Evolutionary conservation across 2,329 filamentous ascomycete species (phyloP).

Genomic region (Ophiocordyceps camponoti-floridani): DNA sequence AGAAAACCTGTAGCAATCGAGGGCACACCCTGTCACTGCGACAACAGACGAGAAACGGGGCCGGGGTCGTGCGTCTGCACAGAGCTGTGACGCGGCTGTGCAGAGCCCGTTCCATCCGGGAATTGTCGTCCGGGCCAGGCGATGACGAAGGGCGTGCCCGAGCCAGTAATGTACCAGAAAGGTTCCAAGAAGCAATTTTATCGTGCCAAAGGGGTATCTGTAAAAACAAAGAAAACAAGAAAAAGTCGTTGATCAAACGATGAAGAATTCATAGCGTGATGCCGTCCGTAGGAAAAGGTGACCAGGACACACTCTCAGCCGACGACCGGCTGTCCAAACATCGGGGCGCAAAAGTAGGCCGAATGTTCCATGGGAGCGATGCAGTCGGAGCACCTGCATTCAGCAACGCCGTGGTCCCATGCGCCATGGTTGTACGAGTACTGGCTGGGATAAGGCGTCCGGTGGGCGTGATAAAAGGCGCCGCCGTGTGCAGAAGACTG

Average conservation of each 20-base stretch:
- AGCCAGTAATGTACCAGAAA: slow-evolving; percentile 6
- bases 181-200: slow-evolving; percentile 13
- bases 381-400: slow-evolving; percentile 32
- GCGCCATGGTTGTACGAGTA: slow-evolving; percentile 26
- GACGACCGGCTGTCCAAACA: slow-evolving; percentile 36
- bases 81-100: too few relatives aligned
- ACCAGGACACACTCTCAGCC: slow-evolving; percentile 15
- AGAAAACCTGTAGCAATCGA: slow-evolving; percentile 10
- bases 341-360: slow-evolving; percentile 28
- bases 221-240: slow-evolving; percentile 13
- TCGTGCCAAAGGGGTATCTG: slow-evolving; percentile 21
- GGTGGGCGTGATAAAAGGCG: slow-evolving; percentile 21
- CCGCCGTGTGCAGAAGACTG: slow-evolving; percentile 21
- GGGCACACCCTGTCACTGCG: neutral
- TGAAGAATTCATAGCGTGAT: slow-evolving; percentile 14
- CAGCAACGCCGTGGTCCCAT: slow-evolving; percentile 32
- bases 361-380: slow-evolving; percentile 24
- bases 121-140: neutral
- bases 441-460: slow-evolving; percentile 21
- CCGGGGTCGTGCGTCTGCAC: neutral
- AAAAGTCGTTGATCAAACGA: slow-evolving; percentile 2
- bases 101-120: too few relatives aligned
- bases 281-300: slow-evolving; percentile 1
- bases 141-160: neutral
- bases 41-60: neutral